phyloP scores from a whole-genome alignment of 345 rosid genomes.

The Arabis hirsuta region DNA sequence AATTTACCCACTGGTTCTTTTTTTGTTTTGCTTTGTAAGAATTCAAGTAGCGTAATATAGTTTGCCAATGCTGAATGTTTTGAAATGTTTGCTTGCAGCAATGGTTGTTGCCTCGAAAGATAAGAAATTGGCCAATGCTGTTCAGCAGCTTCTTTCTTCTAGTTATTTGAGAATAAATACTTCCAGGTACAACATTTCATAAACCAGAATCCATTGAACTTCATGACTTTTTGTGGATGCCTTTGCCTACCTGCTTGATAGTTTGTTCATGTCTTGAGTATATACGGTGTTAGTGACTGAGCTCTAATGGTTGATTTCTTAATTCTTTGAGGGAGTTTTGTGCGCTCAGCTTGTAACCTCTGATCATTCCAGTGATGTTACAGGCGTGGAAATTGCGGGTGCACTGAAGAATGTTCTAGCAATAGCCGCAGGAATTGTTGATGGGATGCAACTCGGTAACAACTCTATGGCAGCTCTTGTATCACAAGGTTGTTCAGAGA shows the following conservation, averaged over 20 bases:
- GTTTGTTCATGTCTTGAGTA: slow-evolving; percentile 16
- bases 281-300: slow-evolving; percentile 6
- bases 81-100: slow-evolving; percentile 53
- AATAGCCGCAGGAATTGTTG: slow-evolving; percentile 95
- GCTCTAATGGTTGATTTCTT: slow-evolving; percentile 15
- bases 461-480: slow-evolving; percentile 99
- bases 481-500: slow-evolving; percentile 94
- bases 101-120: slow-evolving; percentile 96
- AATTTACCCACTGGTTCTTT: slow-evolving; percentile 77
- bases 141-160: slow-evolving; percentile 88
- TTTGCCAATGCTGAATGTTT: slow-evolving; percentile 2
- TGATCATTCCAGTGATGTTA: slow-evolving; percentile 93
- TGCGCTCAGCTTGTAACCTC: slow-evolving; percentile 70
- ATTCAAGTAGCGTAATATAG: neutral
- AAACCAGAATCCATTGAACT: neutral
- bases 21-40: neutral
- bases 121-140: slow-evolving; percentile 71
- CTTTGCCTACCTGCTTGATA: slow-evolving; percentile 16
- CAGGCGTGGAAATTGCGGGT: slow-evolving; percentile 96
- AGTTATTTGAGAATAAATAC: slow-evolving; percentile 83
- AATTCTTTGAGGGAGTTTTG: slow-evolving; percentile 28
- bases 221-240: neutral
- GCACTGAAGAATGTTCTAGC: slow-evolving; percentile 95
- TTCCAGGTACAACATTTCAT: slow-evolving; percentile 62
- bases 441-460: slow-evolving; percentile 91